Evolutionary conservation across 2,329 filamentous ascomycete species (phyloP).

Genomic region (Coniochaeta sp.): DNA sequence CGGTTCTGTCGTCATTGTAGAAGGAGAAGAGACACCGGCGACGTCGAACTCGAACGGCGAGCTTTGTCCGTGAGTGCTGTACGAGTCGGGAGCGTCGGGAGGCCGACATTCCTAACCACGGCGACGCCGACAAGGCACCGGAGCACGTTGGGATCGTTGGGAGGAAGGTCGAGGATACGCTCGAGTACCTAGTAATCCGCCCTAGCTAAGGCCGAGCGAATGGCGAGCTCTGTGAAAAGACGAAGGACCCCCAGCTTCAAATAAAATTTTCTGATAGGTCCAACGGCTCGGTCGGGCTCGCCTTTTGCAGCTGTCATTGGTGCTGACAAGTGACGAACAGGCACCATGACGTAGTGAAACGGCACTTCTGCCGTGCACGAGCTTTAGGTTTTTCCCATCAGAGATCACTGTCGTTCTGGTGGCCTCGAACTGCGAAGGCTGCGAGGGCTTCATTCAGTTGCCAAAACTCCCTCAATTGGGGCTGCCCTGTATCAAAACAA

Average conservation of each 20-base stretch:
- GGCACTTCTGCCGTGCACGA: neutral
- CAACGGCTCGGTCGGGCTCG: neutral
- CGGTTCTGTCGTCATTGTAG: no score
- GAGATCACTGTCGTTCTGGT: no score
- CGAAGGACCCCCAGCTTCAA: neutral
- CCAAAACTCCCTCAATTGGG: neutral
- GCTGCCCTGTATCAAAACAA: neutral
- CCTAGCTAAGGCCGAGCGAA: neutral
- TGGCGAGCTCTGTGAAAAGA: neutral
- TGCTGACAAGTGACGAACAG: neutral
- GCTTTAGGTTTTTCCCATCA: neutral
- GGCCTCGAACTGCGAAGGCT: no score
- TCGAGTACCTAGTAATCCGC: neutral
- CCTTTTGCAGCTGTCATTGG: neutral
- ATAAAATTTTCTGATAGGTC: slow-evolving; percentile 5
- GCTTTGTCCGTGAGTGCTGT: neutral
- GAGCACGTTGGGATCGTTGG: neutral
- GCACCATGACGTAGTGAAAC: slow-evolving; percentile 1
- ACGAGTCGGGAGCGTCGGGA: neutral
- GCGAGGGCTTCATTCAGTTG: neutral
- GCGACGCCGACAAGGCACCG: neutral
- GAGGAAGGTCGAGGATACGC: neutral
- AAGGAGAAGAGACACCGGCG: no score
- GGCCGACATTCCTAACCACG: neutral
- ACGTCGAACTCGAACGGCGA: neutral